phyloP scores from a whole-genome alignment of 768 basidiomycete genomes.

The Boletellus emodensis region DNA sequence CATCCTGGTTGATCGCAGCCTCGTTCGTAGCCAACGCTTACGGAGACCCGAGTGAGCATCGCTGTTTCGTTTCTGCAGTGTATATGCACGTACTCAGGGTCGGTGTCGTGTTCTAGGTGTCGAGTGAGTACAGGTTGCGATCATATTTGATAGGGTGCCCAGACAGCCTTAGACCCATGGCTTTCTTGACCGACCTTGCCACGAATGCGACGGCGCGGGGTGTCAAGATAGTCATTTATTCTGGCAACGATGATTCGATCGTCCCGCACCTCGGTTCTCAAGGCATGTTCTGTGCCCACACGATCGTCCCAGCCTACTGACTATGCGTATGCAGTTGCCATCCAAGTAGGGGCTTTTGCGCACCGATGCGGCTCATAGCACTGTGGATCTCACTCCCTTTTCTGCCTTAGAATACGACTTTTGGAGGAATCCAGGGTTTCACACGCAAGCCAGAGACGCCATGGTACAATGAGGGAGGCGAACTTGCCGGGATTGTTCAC shows the following conservation, averaged over 20 bases:
- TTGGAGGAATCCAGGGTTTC: constrained; percentile 74
- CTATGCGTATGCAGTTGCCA: constrained; percentile 39
- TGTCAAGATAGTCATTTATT: constrained; percentile 52
- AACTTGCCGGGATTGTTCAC: constrained; percentile 63
- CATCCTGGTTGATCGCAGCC: not conserved
- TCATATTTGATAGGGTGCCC: not conserved
- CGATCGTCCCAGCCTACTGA: not conserved
- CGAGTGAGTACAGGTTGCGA: constrained; percentile 25
- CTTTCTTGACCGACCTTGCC: constrained; percentile 61
- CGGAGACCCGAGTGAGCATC: constrained; percentile 32
- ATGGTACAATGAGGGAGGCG: constrained; percentile 55
- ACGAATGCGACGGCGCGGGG: constrained; percentile 51
- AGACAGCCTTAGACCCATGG: constrained; percentile 46
- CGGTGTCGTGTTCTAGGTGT: constrained; percentile 21
- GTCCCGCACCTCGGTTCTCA: constrained; percentile 60
- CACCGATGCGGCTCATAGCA: not conserved
- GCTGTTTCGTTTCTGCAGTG: not conserved
- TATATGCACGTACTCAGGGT: not conserved
- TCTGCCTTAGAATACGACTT: constrained; percentile 63
- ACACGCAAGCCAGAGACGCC: constrained; percentile 62
- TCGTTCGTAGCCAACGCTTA: constrained; percentile 4
- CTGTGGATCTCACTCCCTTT: not conserved
- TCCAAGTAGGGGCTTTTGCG: constrained; percentile 38
- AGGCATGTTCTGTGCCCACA: constrained; percentile 34
- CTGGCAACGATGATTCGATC: constrained; percentile 66